phyloP scores from a whole-genome alignment of 2,329 filamentous ascomycete species.

The Fusarium equiseti region DNA sequence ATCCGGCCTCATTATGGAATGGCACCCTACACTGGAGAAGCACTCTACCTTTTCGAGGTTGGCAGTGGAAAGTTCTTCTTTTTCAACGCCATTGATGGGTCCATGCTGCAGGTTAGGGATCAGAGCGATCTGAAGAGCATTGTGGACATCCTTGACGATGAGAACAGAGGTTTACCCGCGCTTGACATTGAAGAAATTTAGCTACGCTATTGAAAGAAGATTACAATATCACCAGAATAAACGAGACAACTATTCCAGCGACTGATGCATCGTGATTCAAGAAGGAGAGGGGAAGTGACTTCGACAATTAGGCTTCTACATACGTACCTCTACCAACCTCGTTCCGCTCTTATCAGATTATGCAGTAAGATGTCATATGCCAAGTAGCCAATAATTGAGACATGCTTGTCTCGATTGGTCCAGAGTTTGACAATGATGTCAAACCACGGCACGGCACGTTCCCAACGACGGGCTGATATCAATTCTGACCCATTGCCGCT shows the following conservation, averaged over 20 bases:
- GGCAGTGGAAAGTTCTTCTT: neutral
- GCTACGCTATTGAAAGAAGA: accelerated
- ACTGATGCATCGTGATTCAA: neutral
- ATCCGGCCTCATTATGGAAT: neutral
- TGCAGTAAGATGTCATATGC: neutral
- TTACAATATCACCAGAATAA: neutral
- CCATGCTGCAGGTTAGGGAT: accelerated
- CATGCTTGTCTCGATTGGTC: neutral
- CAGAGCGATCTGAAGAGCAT: neutral
- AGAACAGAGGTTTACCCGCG: accelerated
- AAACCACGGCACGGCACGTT: neutral
- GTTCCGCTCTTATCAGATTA: neutral
- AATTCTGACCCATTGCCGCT: neutral
- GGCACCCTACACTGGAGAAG: neutral
- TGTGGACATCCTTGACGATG: neutral
- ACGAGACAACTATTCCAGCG: too few species aligned
- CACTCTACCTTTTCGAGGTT: neutral
- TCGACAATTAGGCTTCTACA: accelerated
- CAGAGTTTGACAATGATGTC: neutral
- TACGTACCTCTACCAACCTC: neutral
- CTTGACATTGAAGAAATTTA: neutral
- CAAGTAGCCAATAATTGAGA: neutral
- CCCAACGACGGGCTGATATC: neutral
- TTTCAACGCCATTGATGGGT: neutral
- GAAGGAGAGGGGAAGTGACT: too few species aligned